Percentiles rank a stretch among this genome's conserved stretches.
Evolutionary conservation across 2,329 filamentous ascomycete species (phyloP).

Genomic region (Fonsecaea erecta): DNA sequence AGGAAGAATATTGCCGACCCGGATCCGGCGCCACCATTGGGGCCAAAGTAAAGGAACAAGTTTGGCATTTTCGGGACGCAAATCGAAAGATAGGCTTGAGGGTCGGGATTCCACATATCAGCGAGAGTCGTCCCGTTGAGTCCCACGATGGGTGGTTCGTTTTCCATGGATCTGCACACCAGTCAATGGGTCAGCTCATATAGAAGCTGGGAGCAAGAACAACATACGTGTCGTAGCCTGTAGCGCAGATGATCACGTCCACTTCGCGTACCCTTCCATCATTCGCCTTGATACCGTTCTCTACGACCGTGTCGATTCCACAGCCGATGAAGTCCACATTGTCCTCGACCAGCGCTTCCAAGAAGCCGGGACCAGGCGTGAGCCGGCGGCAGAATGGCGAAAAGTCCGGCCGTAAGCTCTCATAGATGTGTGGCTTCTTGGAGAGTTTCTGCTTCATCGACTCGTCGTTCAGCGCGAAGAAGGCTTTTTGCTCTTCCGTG

Average conservation of each 20-base stretch:
- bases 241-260: constrained; percentile 43
- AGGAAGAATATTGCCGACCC: constrained; percentile 4
- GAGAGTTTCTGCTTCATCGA: constrained; percentile 28
- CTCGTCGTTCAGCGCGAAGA: constrained; percentile 4
- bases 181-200: not conserved
- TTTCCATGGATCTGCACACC: constrained; percentile 29
- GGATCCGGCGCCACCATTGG: constrained; percentile 26
- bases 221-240: constrained; percentile 41
- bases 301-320: constrained; percentile 62
- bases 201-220: not conserved
- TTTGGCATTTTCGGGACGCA: constrained; percentile 40
- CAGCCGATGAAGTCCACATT: constrained; percentile 65
- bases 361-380: constrained; percentile 69
- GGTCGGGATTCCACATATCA: constrained; percentile 42
- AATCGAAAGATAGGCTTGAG: constrained; percentile 42
- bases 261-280: constrained; percentile 28
- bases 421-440: constrained; percentile 39
- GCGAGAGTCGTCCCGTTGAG: constrained; percentile 37
- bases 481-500: constrained; percentile 9
- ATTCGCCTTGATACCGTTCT: constrained; percentile 48
- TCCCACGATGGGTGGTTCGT: constrained; percentile 40
- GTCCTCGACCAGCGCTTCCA: constrained; percentile 64
- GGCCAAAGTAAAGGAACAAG: constrained; percentile 41
- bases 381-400: constrained; percentile 20
- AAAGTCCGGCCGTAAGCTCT: constrained; percentile 27